These are phyloP conservation scores for Mycena rosella DNA, from an alignment of 768 basidiomycete genomes.

Conservation along the genomic window DNA sequence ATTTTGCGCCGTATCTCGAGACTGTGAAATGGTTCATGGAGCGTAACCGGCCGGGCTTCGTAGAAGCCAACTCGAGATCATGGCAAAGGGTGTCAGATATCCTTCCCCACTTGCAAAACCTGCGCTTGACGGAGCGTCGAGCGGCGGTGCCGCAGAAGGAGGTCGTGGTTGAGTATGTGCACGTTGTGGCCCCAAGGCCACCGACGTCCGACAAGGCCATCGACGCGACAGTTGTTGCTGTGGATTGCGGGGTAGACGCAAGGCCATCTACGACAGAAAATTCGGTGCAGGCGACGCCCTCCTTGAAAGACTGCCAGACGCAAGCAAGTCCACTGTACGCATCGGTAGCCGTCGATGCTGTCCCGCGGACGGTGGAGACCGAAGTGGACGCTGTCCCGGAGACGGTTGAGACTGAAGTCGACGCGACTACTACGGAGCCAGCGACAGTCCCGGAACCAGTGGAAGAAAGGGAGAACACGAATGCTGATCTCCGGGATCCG, in stretches of 20 bases:
- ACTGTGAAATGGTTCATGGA: constrained; percentile 83
- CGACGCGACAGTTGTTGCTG: constrained; percentile 63
- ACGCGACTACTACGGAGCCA: too few species aligned
- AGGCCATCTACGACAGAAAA: constrained; percentile 51
- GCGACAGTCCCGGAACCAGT: constrained; percentile 35
- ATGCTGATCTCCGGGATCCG: not conserved
- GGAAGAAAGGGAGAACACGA: not conserved
- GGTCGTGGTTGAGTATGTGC: constrained; percentile 33
- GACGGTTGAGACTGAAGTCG: constrained; percentile 46
- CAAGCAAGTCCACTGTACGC: constrained; percentile 53
- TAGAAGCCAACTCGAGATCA: constrained; percentile 73
- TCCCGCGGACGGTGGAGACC: constrained; percentile 58
- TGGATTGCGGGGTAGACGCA: constrained; percentile 57
- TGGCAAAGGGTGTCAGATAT: constrained; percentile 80
- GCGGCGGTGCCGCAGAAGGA: constrained; percentile 47
- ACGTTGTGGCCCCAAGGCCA: constrained; percentile 28
- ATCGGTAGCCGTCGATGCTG: constrained; percentile 66
- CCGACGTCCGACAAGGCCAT: constrained; percentile 57
- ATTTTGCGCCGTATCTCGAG: constrained; percentile 80
- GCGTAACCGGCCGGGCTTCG: constrained; percentile 77
- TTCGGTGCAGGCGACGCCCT: constrained; percentile 53
- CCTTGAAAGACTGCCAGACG: constrained; percentile 52
- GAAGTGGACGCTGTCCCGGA: constrained; percentile 67
- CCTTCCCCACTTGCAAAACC: constrained; percentile 78
- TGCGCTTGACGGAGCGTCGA: constrained; percentile 73